Evolutionary conservation across 139 green algal genomes (phyloP), one percentile per base, ranked within the genome.

Genomic region (Volvox reticuliferus): DNA sequence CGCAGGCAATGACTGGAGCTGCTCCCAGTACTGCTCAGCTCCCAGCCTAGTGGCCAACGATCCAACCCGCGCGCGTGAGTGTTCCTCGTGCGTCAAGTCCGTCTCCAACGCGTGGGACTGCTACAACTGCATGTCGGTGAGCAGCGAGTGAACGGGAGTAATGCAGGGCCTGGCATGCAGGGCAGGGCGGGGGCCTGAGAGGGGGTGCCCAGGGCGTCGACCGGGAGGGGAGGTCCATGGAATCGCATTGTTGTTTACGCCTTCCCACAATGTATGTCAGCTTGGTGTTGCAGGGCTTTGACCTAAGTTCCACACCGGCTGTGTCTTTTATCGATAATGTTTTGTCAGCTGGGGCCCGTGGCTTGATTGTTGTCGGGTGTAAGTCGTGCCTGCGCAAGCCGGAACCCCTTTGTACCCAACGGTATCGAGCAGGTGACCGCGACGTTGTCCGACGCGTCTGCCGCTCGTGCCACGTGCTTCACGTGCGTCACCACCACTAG

Each of bases 121-220:
- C 78, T 65, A 68, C 36, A 84, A 84, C 78, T 84, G 78, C 78
- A 84, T 84, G 78, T 2, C 3, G 35, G 78, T 84, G 33, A 24
- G 75, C 32, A 32, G 21, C 26, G 20, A 21, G 24, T 79, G 22
- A 35, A 20, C 5, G 21, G 26, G 65, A 73, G 65, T 2, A 79
- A 79, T 2, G 71, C 26, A 35, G 26, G 71, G 71, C 14, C 26
- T 30, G 24, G 28, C 71, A 35, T n/a, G 14, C 1, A 30, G 71
- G 71, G 35, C 71, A 2, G 22, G 14, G 2, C 26, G 24, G 9
- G 71, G 71, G 71, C 30, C 71, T 14, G 26, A 36, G 71, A 36
- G 21, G 22, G 71, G 21, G 6, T 20, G 26, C 2, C 20, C 28
- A 30, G 20, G 71, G 20, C 9, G 68, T 33, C 17, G 9, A 26